phyloP scores from a whole-genome alignment of 1,284 basidiomycete genomes.

The Heterobasidion parviporum region DNA sequence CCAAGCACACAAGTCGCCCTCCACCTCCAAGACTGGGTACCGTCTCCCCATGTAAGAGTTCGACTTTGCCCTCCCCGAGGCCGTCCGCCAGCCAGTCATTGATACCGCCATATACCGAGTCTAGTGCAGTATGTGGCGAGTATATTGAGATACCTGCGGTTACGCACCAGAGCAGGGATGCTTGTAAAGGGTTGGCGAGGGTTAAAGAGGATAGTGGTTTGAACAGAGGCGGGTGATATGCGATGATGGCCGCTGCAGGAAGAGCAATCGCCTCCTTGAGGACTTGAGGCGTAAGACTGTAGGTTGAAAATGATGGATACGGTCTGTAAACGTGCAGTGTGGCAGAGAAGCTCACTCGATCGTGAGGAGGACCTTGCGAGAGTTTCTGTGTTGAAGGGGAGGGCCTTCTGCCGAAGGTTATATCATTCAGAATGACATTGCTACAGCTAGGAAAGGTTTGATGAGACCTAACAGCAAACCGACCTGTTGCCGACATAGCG shows the following conservation, averaged over 20 bases:
- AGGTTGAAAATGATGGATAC: constrained; percentile 4
- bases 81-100: constrained; percentile 69
- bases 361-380: constrained; percentile 70
- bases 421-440: not conserved
- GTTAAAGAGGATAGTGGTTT: constrained; percentile 73
- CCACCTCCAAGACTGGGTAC: constrained; percentile 38
- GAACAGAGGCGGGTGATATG: constrained; percentile 93
- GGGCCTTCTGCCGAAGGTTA: constrained; percentile 57
- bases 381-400: constrained; percentile 35
- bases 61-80: constrained; percentile 19
- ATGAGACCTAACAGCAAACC: constrained; percentile 70
- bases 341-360: constrained; percentile 59
- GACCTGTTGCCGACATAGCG: constrained; percentile 40
- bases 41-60: constrained; percentile 19
- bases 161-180: constrained; percentile 71
- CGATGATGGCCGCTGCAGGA: constrained; percentile 61
- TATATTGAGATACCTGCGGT: constrained; percentile 83
- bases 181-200: constrained; percentile 71
- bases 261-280: constrained; percentile 65
- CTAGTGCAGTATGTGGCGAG: constrained; percentile 82
- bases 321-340: not conserved
- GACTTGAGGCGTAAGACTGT: constrained; percentile 73
- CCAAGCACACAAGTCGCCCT: constrained; percentile 61
- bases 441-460: constrained; percentile 1
- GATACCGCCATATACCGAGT: constrained; percentile 75